Evolutionary conservation across 2,329 filamentous ascomycete genomes (phyloP).

Genomic region (Colletotrichum shisoi): DNA sequence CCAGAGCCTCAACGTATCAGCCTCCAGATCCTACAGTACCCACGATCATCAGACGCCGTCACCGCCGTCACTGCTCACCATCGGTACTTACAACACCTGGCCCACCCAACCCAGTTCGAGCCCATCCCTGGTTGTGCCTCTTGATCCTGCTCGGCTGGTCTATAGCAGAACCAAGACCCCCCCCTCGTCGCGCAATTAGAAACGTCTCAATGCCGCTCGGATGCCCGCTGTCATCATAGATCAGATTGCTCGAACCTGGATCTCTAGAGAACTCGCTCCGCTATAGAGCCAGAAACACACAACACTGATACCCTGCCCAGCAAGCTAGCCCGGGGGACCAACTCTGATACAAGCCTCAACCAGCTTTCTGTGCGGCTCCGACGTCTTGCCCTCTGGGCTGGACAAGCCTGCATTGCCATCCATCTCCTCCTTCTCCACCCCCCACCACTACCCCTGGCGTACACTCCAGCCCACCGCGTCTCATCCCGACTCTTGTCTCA

Average conservation of each 20-base stretch:
- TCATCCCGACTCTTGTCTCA: slow-evolving; percentile 42
- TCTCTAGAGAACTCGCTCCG: slow-evolving; percentile 52
- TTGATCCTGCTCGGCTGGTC: slow-evolving; percentile 28
- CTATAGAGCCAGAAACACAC: slow-evolving; percentile 52
- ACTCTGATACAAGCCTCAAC: slow-evolving; percentile 52
- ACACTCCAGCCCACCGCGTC: slow-evolving; percentile 29
- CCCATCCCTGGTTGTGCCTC: slow-evolving; percentile 26
- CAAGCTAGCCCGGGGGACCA: slow-evolving; percentile 46
- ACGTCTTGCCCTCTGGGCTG: slow-evolving; percentile 52
- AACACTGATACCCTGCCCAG: slow-evolving; percentile 48
- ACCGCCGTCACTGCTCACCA: slow-evolving; percentile 3
- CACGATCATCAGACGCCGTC: slow-evolving; percentile 19
- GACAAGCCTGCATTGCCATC: slow-evolving; percentile 39
- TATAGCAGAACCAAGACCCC: slow-evolving; percentile 35
- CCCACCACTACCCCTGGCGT: slow-evolving; percentile 25
- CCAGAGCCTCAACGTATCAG: slow-evolving; percentile 39
- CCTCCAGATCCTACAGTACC: slow-evolving; percentile 24
- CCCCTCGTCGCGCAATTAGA: slow-evolving; percentile 38
- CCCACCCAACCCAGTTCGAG: slow-evolving; percentile 1
- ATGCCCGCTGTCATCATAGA: slow-evolving; percentile 64
- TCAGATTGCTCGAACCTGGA: slow-evolving; percentile 60
- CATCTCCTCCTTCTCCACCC: slow-evolving; percentile 23
- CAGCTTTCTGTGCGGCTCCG: slow-evolving; percentile 43
- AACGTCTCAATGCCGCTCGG: slow-evolving; percentile 58
- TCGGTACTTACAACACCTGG: slow-evolving; percentile 13